phyloP scores from a whole-genome alignment of 2,329 filamentous ascomycete genomes.

The Dryadomyces quercus-mongolicae region DNA sequence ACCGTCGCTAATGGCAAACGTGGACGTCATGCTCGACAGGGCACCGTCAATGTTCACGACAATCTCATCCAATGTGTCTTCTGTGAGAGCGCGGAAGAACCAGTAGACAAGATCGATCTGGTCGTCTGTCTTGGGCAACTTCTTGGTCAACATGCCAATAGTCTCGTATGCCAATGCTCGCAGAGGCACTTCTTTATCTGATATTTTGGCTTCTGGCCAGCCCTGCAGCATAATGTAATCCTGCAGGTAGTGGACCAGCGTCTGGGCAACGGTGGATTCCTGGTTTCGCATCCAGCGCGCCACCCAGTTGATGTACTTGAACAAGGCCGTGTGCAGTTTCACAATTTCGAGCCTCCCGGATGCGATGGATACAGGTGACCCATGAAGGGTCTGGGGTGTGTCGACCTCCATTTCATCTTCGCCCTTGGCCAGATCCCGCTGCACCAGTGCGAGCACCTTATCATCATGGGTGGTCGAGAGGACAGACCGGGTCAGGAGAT shows the following conservation, averaged over 20 bases:
- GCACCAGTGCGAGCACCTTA: slow-evolving; percentile 59
- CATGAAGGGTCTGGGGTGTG: neutral
- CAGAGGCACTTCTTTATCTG: slow-evolving; percentile 38
- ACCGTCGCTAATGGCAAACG: slow-evolving; percentile 21
- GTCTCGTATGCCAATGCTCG: slow-evolving; percentile 81
- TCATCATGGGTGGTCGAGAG: slow-evolving; percentile 57
- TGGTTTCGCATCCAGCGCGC: slow-evolving; percentile 42
- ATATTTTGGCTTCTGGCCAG: slow-evolving; percentile 56
- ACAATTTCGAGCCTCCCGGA: slow-evolving; percentile 58
- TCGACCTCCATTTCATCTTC: slow-evolving; percentile 6
- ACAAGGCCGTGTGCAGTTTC: slow-evolving; percentile 71
- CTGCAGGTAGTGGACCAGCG: slow-evolving; percentile 55
- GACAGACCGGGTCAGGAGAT: slow-evolving; percentile 64
- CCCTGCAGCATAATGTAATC: slow-evolving; percentile 69
- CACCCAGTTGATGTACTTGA: slow-evolving; percentile 79
- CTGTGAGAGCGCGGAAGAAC: slow-evolving; percentile 72
- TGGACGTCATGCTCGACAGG: slow-evolving; percentile 56
- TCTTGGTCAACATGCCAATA: slow-evolving; percentile 67
- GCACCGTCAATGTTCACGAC: slow-evolving; percentile 84
- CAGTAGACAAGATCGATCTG: slow-evolving; percentile 46
- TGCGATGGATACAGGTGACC: neutral
- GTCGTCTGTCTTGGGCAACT: slow-evolving; percentile 42
- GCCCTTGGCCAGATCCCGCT: slow-evolving; percentile 39
- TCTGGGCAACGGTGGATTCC: slow-evolving; percentile 35
- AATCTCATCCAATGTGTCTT: slow-evolving; percentile 64